Conservation (phyloP, 805 yeast species). For the Dipodascopsis uninucleata region DNA sequence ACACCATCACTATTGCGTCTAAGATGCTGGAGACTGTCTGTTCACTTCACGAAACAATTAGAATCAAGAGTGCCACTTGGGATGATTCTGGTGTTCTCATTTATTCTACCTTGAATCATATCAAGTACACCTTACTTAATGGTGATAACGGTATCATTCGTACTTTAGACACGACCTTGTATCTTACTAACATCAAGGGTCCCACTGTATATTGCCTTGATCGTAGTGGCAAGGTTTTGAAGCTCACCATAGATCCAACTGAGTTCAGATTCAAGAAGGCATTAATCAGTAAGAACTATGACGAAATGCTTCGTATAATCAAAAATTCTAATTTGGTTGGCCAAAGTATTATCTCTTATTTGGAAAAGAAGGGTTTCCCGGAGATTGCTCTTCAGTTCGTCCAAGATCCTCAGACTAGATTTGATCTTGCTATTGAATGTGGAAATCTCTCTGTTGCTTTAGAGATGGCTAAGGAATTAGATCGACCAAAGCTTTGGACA, state of each 20-base stretch:
- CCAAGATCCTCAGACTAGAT: constrained; percentile 91
- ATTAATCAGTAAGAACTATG: constrained; percentile 80
- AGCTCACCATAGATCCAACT: constrained; percentile 82
- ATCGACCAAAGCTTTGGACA: constrained; percentile 70
- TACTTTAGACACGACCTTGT: constrained; percentile 84
- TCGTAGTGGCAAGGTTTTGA: constrained; percentile 81
- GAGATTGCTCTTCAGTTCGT: constrained; percentile 97
- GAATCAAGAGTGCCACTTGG: constrained; percentile 97
- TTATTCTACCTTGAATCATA: constrained; percentile 92
- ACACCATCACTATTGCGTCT: constrained; percentile 83
- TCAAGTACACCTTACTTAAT: constrained; percentile 85
- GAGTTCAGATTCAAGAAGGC: constrained; percentile 96
- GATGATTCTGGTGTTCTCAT: constrained; percentile 88
- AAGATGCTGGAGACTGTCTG: constrained; percentile 72
- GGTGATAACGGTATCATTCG: constrained; percentile 95
- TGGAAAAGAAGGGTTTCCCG: constrained; percentile 93
- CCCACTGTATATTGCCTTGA: constrained; percentile 73
- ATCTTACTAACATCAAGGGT: constrained; percentile 69
- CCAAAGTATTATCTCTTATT: constrained; percentile 90
- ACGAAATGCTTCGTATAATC: constrained; percentile 86
- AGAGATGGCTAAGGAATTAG: constrained; percentile 76
- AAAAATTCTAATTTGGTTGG: constrained; percentile 89
- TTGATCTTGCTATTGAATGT: constrained; percentile 91
- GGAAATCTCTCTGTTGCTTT: constrained; percentile 85
- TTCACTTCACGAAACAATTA: constrained; percentile 90